Evolutionary conservation across 345 rosid species (phyloP).

Genomic region (Eucalyptus paniculata): DNA sequence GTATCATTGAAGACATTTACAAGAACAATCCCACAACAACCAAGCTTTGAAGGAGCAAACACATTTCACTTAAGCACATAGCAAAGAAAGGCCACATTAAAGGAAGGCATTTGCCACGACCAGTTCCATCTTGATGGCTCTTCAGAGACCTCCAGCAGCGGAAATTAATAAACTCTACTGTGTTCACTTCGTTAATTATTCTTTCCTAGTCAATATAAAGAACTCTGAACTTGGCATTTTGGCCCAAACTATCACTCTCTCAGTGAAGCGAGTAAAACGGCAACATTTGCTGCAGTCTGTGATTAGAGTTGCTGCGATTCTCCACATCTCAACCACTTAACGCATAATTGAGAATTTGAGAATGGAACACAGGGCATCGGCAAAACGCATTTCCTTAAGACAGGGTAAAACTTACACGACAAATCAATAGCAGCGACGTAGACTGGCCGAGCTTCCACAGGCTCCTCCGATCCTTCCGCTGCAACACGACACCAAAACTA

Average conservation of each 20-base stretch:
- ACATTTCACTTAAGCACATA: background rate
- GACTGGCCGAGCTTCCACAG: slow-evolving; percentile 72
- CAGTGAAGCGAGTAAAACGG: background rate
- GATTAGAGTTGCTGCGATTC: background rate
- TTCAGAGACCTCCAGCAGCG: background rate
- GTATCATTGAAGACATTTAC: background rate
- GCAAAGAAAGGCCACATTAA: background rate
- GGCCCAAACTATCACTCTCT: background rate
- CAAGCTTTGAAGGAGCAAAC: background rate
- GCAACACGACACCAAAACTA: background rate
- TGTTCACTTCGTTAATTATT: background rate
- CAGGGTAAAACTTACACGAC: slow-evolving; percentile 44
- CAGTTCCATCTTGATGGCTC: background rate
- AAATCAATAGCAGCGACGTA: slow-evolving; percentile 94
- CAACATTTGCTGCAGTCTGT: background rate
- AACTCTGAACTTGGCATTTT: background rate
- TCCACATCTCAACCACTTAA: background rate
- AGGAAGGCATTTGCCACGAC: background rate
- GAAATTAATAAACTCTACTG: background rate
- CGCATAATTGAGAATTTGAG: background rate
- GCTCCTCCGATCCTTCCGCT: slow-evolving; percentile 80
- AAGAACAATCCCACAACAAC: background rate
- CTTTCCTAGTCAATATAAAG: background rate
- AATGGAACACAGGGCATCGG: background rate
- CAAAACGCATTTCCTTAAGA: background rate